Evolutionary conservation across 2,329 filamentous ascomycete species (phyloP).

Genomic region (Fonsecaea monophora): DNA sequence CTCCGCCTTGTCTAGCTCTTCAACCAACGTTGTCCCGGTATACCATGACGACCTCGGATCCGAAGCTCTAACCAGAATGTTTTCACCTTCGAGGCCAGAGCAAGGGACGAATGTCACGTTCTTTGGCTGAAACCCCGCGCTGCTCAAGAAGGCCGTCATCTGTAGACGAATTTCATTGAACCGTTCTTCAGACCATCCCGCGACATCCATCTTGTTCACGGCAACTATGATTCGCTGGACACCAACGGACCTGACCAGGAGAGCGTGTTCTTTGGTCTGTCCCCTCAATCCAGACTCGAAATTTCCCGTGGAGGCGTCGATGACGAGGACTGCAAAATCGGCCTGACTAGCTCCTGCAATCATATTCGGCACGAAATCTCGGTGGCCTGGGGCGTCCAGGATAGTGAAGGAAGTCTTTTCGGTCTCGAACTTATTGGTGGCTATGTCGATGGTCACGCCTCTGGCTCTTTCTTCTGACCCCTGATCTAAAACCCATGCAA

Average conservation of each 20-base stretch:
- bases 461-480: slow-evolving; percentile 85
- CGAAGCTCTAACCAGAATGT: slow-evolving; percentile 65
- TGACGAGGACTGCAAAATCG: slow-evolving; percentile 92
- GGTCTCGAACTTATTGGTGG: slow-evolving; percentile 92
- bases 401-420: slow-evolving; percentile 88
- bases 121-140: slow-evolving; percentile 80
- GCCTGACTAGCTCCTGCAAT: slow-evolving; percentile 95
- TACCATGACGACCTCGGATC: slow-evolving; percentile 75
- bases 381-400: slow-evolving; percentile 90
- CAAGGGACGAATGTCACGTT: slow-evolving; percentile 88
- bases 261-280: slow-evolving; percentile 91
- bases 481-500: slow-evolving; percentile 97
- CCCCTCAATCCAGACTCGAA: slow-evolving; percentile 94
- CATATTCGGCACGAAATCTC: slow-evolving; percentile 98
- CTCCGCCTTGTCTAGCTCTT: slow-evolving; percentile 84
- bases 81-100: slow-evolving; percentile 86
- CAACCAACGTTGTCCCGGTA: slow-evolving; percentile 75
- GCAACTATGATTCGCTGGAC: slow-evolving; percentile 87
- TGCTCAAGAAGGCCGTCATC: slow-evolving; percentile 79
- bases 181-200: slow-evolving; percentile 79
- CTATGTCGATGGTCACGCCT: slow-evolving; percentile 96
- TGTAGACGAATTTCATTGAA: slow-evolving; percentile 87
- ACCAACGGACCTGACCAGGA: slow-evolving; percentile 88
- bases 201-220: slow-evolving; percentile 92
- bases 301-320: slow-evolving; percentile 87